Evolutionary conservation across 2,329 filamentous ascomycete species (phyloP), one percentile per base, ranked within the genome.

Genomic region (Macrophomina phaseolina): DNA sequence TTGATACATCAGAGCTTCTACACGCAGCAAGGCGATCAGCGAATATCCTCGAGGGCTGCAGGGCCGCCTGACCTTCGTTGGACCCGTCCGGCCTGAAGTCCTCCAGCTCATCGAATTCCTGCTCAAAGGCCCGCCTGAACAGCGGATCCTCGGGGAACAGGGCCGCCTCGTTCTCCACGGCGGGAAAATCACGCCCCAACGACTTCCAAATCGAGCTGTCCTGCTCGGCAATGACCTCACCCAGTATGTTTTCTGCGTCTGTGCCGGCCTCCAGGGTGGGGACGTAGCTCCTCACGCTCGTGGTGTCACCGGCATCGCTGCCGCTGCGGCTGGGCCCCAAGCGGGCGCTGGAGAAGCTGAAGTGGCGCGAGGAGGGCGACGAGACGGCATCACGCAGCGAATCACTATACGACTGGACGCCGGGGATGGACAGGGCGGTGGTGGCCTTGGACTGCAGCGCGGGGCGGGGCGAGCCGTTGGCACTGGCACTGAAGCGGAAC

Each of bases 191-290:
- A 18, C 87, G 84, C 62, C 86, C 86, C 32, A 93, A 80, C 60
- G 91, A 80, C 70, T 85, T 86, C 87, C 91, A 92, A 4, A 91
- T 89, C 18, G 88, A 85, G 73, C 87, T 92, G 72, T 86, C 87
- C 67, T 84, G 85, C 70, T 87, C 74, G n/a, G 77, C 86, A 42
- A 90, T 79, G 30, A 91, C 89, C 49, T 92, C 91, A 9, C 88
- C 89, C 53, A 97, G 86, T 23, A 97, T 83, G 74, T 94, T 97
- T 68, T 93, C 93, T 32, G 92, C 86, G 70, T 97, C 93, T 3
- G 88, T 89, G 0, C 84, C 84, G 18, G 83, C 86, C 46, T 85
- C 89, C 79, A 84, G 81, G 5, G 85, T 90, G 0, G 89, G 89
- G 38, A 87, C 85, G 73, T 87, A 86, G 80, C 90, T 92, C 77